These are phyloP conservation scores for Anacardium occidentale DNA, from an alignment of 345 rosid species.

Conservation along the genomic window DNA sequence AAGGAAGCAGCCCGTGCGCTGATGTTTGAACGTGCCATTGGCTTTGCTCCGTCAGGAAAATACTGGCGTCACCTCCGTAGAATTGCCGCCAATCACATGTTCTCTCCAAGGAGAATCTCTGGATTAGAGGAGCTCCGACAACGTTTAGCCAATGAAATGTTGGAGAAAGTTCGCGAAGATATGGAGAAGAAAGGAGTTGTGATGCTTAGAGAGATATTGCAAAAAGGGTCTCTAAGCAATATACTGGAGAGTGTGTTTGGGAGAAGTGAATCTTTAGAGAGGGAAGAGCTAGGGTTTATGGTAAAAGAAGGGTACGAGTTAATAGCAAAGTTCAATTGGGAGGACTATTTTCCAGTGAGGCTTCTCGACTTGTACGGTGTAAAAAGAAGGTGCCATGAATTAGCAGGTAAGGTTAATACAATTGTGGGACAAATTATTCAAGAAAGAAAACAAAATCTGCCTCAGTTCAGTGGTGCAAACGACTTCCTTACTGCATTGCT, in stretches of 20 bases:
- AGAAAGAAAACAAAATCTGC: conserved; percentile 26
- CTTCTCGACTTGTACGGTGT: conserved; percentile 59
- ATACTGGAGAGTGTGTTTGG: conserved; percentile 58
- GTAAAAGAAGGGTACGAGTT: conserved; percentile 61
- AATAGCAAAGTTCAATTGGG: conserved; percentile 47
- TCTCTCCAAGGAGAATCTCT: conserved; percentile 50
- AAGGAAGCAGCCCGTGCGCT: conserved; percentile 52
- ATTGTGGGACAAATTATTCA: conserved; percentile 43
- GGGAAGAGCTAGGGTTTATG: conserved; percentile 36
- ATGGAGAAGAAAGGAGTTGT: conserved; percentile 36
- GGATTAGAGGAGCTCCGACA: conserved; percentile 37
- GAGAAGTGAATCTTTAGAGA: background rate
- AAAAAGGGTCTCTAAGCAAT: conserved; percentile 45
- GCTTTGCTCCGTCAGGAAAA: conserved; percentile 56
- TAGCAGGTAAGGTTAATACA: conserved; percentile 40
- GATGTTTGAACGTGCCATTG: conserved; percentile 75
- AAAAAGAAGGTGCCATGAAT: conserved; percentile 48
- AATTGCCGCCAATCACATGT: conserved; percentile 51
- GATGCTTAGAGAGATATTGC: conserved; percentile 38
- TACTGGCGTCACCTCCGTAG: conserved; percentile 59
- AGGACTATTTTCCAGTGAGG: conserved; percentile 49
- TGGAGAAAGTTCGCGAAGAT: conserved; percentile 18
- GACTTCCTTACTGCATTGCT: conserved; percentile 57
- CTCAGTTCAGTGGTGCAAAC: conserved; percentile 16
- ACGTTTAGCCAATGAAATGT: conserved; percentile 38